Percentiles rank a stretch among this genome's conserved stretches.
phyloP scores from a whole-genome alignment of 1,139 yeast genomes.

The Arxiozyma slooffiae region DNA sequence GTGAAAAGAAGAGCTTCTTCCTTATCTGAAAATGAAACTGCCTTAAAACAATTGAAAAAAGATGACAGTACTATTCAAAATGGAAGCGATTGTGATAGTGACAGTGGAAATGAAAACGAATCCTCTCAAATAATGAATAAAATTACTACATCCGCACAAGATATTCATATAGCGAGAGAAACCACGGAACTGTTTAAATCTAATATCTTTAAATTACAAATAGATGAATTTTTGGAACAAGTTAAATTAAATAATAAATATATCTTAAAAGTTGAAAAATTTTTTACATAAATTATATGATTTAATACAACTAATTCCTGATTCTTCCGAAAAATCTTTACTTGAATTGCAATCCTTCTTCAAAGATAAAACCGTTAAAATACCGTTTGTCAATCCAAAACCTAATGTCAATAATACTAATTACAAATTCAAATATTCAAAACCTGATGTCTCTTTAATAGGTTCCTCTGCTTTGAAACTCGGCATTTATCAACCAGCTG shows the following conservation, averaged over 20 bases:
- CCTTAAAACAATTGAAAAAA: conserved; percentile 3
- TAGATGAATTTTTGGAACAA: conserved; percentile 80
- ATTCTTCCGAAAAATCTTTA: conserved; percentile 41
- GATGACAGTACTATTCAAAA: background rate
- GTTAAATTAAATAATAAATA: conserved; percentile 63
- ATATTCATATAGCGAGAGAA: conserved; percentile 83
- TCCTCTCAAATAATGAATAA: conserved; percentile 9
- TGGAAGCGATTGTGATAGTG: background rate
- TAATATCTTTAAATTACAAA: conserved; percentile 86
- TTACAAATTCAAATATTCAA: conserved; percentile 56
- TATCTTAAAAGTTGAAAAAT: conserved; percentile 59
- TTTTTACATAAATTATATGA: conserved; percentile 69
- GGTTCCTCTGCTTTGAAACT: conserved; percentile 89
- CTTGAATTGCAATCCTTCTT: conserved; percentile 45
- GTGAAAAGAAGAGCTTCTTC: conserved; percentile 5
- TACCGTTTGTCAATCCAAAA: conserved; percentile 88
- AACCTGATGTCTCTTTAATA: conserved; percentile 72
- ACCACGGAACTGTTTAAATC: conserved; percentile 91
- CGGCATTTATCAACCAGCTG: conserved; percentile 54
- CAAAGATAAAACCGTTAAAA: conserved; percentile 42
- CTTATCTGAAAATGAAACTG: background rate
- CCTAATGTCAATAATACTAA: conserved; percentile 51
- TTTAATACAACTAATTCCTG: conserved; percentile 53
- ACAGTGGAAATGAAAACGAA: conserved; percentile 10
- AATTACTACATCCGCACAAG: conserved; percentile 55